These are phyloP conservation scores for Erodium trifolium DNA, from an alignment of 441 rosid species.

Conservation along the genomic window DNA sequence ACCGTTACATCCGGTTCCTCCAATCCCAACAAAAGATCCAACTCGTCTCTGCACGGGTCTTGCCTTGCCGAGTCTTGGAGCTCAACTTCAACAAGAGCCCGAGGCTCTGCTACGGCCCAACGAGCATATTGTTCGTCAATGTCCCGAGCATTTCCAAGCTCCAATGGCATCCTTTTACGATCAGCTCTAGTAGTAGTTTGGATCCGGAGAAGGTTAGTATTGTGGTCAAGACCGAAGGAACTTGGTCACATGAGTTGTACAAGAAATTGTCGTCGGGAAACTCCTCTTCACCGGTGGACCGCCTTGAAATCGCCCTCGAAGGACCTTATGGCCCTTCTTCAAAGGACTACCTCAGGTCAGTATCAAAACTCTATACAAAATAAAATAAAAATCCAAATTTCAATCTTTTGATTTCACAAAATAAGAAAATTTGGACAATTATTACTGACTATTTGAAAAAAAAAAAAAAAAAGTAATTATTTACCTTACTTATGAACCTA, in stretches of 20 bases:
- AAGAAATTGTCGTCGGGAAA: conserved; percentile 23
- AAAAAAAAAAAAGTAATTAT: no score
- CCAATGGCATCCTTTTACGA: conserved; percentile 56
- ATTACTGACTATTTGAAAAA: no score
- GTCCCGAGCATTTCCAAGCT: conserved; percentile 42
- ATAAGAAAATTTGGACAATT: no score
- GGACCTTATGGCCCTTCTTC: conserved; percentile 57
- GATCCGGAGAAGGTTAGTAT: conserved; percentile 41
- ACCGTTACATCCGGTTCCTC: conserved; percentile 51
- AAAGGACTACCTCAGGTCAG: conserved; percentile 8
- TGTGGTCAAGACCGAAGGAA: conserved; percentile 40
- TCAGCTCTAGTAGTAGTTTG: conserved; percentile 35
- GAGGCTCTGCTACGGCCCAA: conserved; percentile 34
- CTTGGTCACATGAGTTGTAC: conserved; percentile 38
- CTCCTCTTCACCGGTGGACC: conserved; percentile 15
- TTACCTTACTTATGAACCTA: no score
- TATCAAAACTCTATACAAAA: no score
- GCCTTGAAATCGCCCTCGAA: conserved; percentile 34
- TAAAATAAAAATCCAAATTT: no score
- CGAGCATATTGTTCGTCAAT: conserved; percentile 41
- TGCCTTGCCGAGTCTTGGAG: conserved; percentile 39
- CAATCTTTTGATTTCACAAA: no score
- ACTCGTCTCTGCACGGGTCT: conserved; percentile 43
- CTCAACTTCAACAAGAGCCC: conserved; percentile 43
- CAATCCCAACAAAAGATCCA: conserved; percentile 44